A percentile compares a stretch with the other conserved stretches of the same genome.
These are phyloP conservation scores for Monosporascus sp. DNA, from an alignment of 2,329 filamentous ascomycete species.

Conservation along the genomic window DNA sequence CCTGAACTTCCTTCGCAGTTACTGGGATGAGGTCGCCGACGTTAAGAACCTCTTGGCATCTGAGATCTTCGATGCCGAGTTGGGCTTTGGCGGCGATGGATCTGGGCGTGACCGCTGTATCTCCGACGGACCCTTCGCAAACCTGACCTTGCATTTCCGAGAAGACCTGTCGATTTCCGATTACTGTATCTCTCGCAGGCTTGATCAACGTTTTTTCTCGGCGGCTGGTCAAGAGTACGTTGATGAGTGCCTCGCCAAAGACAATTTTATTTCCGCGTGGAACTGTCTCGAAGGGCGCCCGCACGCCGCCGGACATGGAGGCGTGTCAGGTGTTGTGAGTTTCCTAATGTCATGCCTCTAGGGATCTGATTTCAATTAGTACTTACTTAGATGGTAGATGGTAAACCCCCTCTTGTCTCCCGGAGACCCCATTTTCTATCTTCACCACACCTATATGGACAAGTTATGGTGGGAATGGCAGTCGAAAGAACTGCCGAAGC, in stretches of 20 bases:
- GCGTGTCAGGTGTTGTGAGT: conserved; percentile 14
- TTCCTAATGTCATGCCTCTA: background rate
- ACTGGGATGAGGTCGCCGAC: conserved; percentile 31
- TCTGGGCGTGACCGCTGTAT: conserved; percentile 24
- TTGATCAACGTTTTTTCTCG: conserved; percentile 14
- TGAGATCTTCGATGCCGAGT: conserved; percentile 22
- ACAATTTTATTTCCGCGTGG: conserved; percentile 9
- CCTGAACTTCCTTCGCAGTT: conserved; percentile 14
- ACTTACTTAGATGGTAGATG: conserved; percentile 12
- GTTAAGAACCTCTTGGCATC: conserved; percentile 21
- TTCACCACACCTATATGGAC: conserved; percentile 21
- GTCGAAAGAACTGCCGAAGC: conserved; percentile 9
- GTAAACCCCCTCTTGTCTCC: conserved; percentile 14
- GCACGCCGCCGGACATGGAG: conserved; percentile 16
- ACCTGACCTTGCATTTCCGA: conserved; percentile 25
- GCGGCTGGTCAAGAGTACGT: conserved; percentile 6
- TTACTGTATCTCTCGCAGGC: conserved; percentile 18
- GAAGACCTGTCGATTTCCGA: conserved; percentile 13
- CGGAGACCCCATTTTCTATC: conserved; percentile 21
- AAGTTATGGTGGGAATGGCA: conserved; percentile 22
- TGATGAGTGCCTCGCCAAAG: conserved; percentile 7
- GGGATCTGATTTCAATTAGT: background rate
- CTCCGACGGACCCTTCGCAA: conserved; percentile 28
- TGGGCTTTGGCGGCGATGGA: conserved; percentile 28
- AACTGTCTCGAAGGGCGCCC: conserved; percentile 12